phyloP scores from a whole-genome alignment of 2,329 filamentous ascomycete genomes.

The Dissoconium aciculare region DNA sequence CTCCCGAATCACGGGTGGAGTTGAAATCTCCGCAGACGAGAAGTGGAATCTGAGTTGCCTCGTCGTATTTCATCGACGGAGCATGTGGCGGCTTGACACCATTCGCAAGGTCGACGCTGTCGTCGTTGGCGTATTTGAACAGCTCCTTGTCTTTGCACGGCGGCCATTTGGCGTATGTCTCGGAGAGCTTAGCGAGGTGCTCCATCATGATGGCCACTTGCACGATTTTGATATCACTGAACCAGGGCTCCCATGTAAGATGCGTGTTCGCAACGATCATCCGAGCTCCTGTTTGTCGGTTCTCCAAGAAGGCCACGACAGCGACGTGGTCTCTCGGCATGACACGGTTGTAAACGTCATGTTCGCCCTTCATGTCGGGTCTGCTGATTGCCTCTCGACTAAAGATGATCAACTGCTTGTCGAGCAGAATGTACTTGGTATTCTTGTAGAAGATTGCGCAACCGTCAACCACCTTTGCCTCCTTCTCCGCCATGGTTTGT shows the following conservation, averaged over 20 bases:
- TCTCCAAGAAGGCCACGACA: conserved; percentile 83
- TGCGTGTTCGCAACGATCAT: conserved; percentile 90
- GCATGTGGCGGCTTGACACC: conserved; percentile 42
- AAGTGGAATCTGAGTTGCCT: conserved; percentile 74
- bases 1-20: conserved; percentile 70
- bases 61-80: conserved; percentile 75
- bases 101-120: conserved; percentile 34
- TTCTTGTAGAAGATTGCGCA: conserved; percentile 95
- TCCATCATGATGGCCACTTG: conserved; percentile 95
- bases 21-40: conserved; percentile 95
- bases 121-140: conserved; percentile 34
- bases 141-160: conserved; percentile 62
- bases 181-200: conserved; percentile 69
- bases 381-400: conserved; percentile 82
- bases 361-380: conserved; percentile 91
- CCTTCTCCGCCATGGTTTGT: conserved; percentile 80
- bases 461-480: conserved; percentile 80
- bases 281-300: conserved; percentile 73
- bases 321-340: conserved; percentile 98
- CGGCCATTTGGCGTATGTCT: conserved; percentile 68
- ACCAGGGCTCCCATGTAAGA: conserved; percentile 82
- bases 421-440: conserved; percentile 82
- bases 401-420: conserved; percentile 91
- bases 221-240: conserved; percentile 88
- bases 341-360: conserved; percentile 94